phyloP scores from a whole-genome alignment of 2,329 filamentous ascomycete species.

The Exophiala alcalophila region DNA sequence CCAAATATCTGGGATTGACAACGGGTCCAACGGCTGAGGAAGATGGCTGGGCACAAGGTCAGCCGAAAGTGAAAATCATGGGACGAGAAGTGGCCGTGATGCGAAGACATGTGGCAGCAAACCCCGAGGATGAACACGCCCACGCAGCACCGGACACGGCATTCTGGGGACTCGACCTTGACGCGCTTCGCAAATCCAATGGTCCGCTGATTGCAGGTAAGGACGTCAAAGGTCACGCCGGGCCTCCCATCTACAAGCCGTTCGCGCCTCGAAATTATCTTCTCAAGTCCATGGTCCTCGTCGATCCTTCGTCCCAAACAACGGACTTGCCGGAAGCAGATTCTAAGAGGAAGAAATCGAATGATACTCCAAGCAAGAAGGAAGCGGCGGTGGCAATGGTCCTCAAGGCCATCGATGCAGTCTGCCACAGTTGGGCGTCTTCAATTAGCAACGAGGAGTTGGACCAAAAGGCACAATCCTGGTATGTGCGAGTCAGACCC shows the following conservation, averaged over 20 bases:
- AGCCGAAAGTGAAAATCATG: conserved; percentile 70
- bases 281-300: conserved; percentile 45
- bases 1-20: conserved; percentile 69
- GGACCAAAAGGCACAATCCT: conserved; percentile 73
- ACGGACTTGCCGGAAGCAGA: background rate
- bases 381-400: conserved; percentile 67
- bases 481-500: conserved; percentile 75
- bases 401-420: conserved; percentile 66
- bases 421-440: conserved; percentile 72
- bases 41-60: conserved; percentile 70
- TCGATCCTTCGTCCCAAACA: conserved; percentile 8
- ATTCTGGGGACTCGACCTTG: conserved; percentile 59
- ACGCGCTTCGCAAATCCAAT: conserved; percentile 52
- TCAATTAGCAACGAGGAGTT: conserved; percentile 63
- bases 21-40: conserved; percentile 63
- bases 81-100: conserved; percentile 71
- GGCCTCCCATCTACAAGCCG: conserved; percentile 71
- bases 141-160: conserved; percentile 38
- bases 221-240: conserved; percentile 33
- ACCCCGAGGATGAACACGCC: conserved; percentile 48
- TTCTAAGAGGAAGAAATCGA: conserved; percentile 48
- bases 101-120: conserved; percentile 60
- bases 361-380: conserved; percentile 59
- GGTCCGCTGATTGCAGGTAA: conserved; percentile 27
- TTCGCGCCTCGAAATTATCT: conserved; percentile 63